Conservation (phyloP, 2,329 filamentous ascomycete species). For the Ophiostoma perfectum region DNA sequence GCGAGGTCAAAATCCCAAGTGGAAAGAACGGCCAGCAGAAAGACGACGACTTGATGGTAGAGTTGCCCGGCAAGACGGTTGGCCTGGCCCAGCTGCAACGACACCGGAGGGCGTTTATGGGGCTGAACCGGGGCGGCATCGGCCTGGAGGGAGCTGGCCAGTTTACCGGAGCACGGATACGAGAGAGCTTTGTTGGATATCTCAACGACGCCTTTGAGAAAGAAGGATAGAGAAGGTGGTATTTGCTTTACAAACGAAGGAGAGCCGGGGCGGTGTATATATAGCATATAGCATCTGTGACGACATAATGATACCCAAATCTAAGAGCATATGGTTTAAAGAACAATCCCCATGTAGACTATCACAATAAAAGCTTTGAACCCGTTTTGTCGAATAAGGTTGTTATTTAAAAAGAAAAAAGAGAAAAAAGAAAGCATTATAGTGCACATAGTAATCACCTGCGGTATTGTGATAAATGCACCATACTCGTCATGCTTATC, state of each 20-base stretch:
- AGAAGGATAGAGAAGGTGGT: conserved; percentile 37
- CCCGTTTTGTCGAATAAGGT: too few relatives aligned
- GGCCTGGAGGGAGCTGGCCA: conserved; percentile 52
- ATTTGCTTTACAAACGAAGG: background rate
- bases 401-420: too few relatives aligned
- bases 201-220: conserved; percentile 60
- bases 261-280: background rate
- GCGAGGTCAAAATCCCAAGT: conserved; percentile 48
- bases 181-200: conserved; percentile 61
- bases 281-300: background rate
- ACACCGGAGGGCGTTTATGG: conserved; percentile 70
- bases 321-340: background rate
- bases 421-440: background rate
- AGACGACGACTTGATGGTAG: conserved; percentile 50
- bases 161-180: conserved; percentile 50
- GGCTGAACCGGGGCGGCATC: conserved; percentile 66
- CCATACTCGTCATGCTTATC: conserved; percentile 14
- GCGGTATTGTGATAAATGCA: background rate
- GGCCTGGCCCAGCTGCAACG: conserved; percentile 72
- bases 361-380: too few relatives aligned
- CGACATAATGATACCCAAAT: conserved; percentile 10
- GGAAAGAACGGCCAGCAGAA: conserved; percentile 17
- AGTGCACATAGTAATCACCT: background rate
- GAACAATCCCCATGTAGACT: too few relatives aligned
- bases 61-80: conserved; percentile 60